Evolutionary conservation across 768 basidiomycete genomes (phyloP).

Genomic region (Amanita rimosa): DNA sequence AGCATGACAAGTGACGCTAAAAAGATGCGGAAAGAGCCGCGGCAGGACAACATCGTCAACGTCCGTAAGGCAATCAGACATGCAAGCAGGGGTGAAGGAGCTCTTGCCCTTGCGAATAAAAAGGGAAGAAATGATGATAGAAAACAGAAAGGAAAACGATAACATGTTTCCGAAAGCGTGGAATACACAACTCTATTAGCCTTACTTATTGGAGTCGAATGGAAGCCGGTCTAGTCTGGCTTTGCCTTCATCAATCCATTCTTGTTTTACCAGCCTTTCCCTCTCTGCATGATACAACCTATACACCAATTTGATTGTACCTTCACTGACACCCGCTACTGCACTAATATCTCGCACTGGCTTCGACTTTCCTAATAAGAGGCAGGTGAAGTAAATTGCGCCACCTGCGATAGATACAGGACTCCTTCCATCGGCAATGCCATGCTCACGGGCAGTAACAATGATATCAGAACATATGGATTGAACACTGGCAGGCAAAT

Average conservation of each 20-base stretch:
- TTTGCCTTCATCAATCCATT: slow-evolving; percentile 77
- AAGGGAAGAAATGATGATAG: slow-evolving; percentile 19
- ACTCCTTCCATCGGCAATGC: slow-evolving; percentile 87
- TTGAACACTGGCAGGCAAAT: slow-evolving; percentile 73
- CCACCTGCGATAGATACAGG: slow-evolving; percentile 99
- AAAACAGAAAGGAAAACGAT: slow-evolving; percentile 19
- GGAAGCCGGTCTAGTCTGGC: slow-evolving; percentile 41
- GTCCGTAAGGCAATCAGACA: slow-evolving; percentile 79
- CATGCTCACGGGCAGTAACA: slow-evolving; percentile 64
- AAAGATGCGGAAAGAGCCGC: slow-evolving; percentile 39
- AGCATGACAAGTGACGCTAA: slow-evolving; percentile 66
- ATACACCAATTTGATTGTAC: slow-evolving; percentile 89
- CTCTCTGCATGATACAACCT: slow-evolving; percentile 61
- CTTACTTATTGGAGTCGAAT: slow-evolving; percentile 26
- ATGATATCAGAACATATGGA: slow-evolving; percentile 79
- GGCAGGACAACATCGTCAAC: slow-evolving; percentile 54
- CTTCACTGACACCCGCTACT: slow-evolving; percentile 91
- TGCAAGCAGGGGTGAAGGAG: slow-evolving; percentile 61
- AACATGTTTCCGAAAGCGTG: not conserved
- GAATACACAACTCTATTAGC: slow-evolving; percentile 1
- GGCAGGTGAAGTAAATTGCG: slow-evolving; percentile 88
- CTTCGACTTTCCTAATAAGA: slow-evolving; percentile 65
- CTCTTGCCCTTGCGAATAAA: slow-evolving; percentile 42
- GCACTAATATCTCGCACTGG: slow-evolving; percentile 76
- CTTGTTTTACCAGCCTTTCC: slow-evolving; percentile 73